Percentiles rank a stretch among this genome's conserved stretches.
Evolutionary conservation across 2,329 filamentous ascomycete genomes (phyloP).

Genomic region (Xylariaceae sp.): DNA sequence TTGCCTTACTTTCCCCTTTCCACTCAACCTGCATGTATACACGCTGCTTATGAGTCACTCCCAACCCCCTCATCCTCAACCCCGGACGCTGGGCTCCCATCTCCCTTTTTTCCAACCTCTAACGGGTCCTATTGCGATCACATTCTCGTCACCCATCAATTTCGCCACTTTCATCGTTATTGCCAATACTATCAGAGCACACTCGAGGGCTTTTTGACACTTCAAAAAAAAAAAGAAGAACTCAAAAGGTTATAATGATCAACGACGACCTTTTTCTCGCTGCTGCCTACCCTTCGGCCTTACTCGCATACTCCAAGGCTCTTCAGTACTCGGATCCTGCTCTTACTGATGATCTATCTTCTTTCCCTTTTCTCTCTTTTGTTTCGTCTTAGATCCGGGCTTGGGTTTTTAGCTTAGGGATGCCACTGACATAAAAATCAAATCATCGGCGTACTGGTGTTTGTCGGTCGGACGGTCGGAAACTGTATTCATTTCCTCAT

Average conservation of each 20-base stretch:
- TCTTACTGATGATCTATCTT: no score
- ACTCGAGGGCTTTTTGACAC: no score
- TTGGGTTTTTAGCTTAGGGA: no score
- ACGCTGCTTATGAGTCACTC: no score
- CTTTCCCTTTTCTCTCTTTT: background rate
- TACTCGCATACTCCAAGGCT: no score
- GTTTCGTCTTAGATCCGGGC: slow-evolving; percentile 11
- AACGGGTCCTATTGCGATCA: no score
- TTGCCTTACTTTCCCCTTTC: slow-evolving; percentile 5
- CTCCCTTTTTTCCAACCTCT: slow-evolving; percentile 5
- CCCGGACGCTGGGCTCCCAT: slow-evolving; percentile 6
- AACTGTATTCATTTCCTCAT: slow-evolving; percentile 3
- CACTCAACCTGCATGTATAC: no score
- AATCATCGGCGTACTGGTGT: slow-evolving; percentile 24
- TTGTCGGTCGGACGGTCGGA: no score
- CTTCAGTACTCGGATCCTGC: no score
- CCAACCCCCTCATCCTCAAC: slow-evolving; percentile 5
- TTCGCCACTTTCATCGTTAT: background rate
- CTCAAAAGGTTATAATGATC: slow-evolving; percentile 30
- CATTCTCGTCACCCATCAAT: slow-evolving; percentile 9
- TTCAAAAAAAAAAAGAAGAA: background rate
- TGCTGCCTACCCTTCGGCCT: no score
- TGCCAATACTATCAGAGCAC: background rate
- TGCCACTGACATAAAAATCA: slow-evolving; percentile 23
- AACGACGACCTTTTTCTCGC: no score